Evolutionary conservation across 2,329 filamentous ascomycete species (phyloP).

Genomic region (Talaromyces sp.): DNA sequence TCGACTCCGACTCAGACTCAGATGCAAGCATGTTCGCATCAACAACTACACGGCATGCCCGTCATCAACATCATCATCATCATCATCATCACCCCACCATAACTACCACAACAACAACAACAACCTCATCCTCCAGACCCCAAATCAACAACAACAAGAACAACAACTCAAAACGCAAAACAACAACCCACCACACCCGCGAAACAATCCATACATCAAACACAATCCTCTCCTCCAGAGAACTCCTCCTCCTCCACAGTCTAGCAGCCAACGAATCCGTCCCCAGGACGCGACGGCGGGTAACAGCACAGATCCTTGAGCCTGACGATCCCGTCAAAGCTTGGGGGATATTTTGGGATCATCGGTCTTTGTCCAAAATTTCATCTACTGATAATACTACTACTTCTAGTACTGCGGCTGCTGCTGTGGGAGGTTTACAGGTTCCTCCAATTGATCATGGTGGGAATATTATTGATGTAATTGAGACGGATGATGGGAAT

Average conservation of each 20-base stretch:
- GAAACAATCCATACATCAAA: slow-evolving; percentile 36
- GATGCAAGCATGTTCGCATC: background rate
- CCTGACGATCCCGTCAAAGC: slow-evolving; percentile 21
- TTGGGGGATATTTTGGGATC: background rate
- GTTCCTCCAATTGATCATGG: background rate
- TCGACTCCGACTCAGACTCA: slow-evolving; percentile 17
- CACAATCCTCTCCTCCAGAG: slow-evolving; percentile 34
- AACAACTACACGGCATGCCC: slow-evolving; percentile 11
- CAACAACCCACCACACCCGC: slow-evolving; percentile 17
- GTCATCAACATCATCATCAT: background rate
- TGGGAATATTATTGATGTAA: slow-evolving; percentile 1
- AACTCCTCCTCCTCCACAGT: slow-evolving; percentile 38
- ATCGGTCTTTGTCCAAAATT: background rate
- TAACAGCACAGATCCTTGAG: slow-evolving; percentile 32
- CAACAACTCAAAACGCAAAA: background rate
- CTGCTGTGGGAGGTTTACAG: background rate
- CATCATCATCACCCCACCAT: background rate
- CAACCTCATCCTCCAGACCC: too few species aligned
- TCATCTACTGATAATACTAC: background rate
- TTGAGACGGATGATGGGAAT: slow-evolving; percentile 3
- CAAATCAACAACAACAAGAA: too few species aligned
- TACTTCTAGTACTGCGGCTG: background rate
- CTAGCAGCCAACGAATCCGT: slow-evolving; percentile 32
- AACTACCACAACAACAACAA: background rate
- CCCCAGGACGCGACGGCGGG: slow-evolving; percentile 35